These are phyloP conservation scores for Rhynchospora breviuscula DNA, from an alignment of 176 grass and related monocot species.

Conservation along the genomic window DNA sequence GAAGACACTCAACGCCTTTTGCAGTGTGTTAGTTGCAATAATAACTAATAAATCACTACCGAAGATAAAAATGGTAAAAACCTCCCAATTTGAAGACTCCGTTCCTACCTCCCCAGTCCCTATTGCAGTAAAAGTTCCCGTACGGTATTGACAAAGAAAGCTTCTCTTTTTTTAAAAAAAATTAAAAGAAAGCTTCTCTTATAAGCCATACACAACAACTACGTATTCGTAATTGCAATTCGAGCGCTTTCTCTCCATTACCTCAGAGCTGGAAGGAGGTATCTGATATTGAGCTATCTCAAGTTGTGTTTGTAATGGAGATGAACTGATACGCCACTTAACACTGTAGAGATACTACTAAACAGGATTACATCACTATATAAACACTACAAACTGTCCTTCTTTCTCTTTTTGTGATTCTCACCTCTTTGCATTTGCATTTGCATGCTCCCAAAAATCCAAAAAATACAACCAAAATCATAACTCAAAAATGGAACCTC, in stretches of 20 bases:
- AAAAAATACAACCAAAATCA: conserved; percentile 8
- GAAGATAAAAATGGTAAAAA: neutral
- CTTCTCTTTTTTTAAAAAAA: too few relatives aligned
- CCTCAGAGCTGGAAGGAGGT: neutral
- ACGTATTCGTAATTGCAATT: neutral
- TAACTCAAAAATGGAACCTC: neutral
- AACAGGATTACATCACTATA: conserved; percentile 6
- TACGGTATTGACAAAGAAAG: neutral
- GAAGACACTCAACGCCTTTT: neutral
- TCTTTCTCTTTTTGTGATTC: conserved; percentile 7
- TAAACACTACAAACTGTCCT: conserved; percentile 8
- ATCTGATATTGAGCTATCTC: neutral
- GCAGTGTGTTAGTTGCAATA: neutral
- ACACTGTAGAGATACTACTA: neutral
- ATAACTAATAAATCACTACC: neutral
- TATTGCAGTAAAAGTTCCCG: neutral
- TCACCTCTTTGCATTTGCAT: conserved; percentile 56
- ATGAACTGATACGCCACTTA: neutral
- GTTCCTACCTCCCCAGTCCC: neutral
- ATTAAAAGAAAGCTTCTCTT: conserved; percentile 7
- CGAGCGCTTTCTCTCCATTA: neutral
- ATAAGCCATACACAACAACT: neutral
- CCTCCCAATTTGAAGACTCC: neutral
- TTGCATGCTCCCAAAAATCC: conserved; percentile 36
- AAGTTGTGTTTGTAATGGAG: neutral